Base-by-base conservation (phyloP, 805 yeast genomes). In the Sugiyamaella lignohabitans region DNA sequence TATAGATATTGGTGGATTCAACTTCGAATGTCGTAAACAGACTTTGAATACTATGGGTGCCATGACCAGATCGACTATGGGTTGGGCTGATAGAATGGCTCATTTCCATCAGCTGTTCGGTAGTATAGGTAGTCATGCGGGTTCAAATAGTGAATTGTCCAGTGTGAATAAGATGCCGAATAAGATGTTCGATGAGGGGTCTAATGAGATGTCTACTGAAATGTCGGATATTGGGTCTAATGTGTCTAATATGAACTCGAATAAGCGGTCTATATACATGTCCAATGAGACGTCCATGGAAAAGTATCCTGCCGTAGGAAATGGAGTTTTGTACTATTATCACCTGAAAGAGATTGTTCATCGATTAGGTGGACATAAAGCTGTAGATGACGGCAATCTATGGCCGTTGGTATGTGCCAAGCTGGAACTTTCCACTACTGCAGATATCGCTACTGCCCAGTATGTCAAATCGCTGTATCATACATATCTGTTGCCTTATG, bases 11-110 rank as follows among this genome's bases (percentile, higher is more conserved):
- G 64, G 65, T 44, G 45, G 48, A 24, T 65, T 65, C 50, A 52
- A 49, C 45, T 65, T 65, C 51, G 53, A 55, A 18, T 58, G 68
- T 21, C 50, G 71, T 24, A 58, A 60, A 30, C 70, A 66, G 49
- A 59, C 54, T 24, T 51, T 66, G 22, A 62, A 59, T 45, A 52
- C 61, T 10, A 58, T 66, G 61, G 68, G 65, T 19, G 68, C 64
- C 1, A 47, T 58, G 18, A 59, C 68, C 8, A 48, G 70, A 21
- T 52, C 65, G 14, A 53, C 53, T 16, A 48, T 57, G 48, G 63
- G 61, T 51, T 67, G 62, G 56, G 53, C 60, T 24, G 64, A 62
- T 42, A 63, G 63, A 20, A 51, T 66, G 40, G 50, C 53, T 51
- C 59, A 60, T 42, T 66, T 57, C 48, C 69, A 67, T 49, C 47